Percentiles rank a stretch among this genome's conserved stretches.
Evolutionary conservation across 2,329 filamentous ascomycete species (phyloP).

Genomic region (Colletotrichum sp.): DNA sequence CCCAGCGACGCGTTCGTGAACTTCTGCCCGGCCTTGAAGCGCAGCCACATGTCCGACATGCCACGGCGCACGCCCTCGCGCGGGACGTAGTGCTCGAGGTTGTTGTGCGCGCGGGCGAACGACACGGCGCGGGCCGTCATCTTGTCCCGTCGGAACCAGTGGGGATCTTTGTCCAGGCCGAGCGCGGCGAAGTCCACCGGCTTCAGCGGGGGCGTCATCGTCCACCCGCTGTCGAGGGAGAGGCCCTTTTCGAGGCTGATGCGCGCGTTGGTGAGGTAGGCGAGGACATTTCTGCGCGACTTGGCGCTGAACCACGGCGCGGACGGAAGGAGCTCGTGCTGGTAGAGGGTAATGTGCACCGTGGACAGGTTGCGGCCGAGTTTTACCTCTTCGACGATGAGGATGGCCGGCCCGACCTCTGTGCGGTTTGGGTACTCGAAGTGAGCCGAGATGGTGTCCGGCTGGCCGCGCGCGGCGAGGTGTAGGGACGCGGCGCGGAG

Average conservation of each 20-base stretch:
- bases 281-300: constrained; percentile 35
- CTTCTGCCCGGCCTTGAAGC: constrained; percentile 60
- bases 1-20: constrained; percentile 71
- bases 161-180: constrained; percentile 25
- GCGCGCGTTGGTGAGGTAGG: constrained; percentile 44
- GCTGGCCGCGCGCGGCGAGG: constrained; percentile 35
- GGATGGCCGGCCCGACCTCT: constrained; percentile 37
- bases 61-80: constrained; percentile 11
- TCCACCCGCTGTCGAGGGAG: constrained; percentile 12
- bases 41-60: constrained; percentile 68
- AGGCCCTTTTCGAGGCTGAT: constrained; percentile 36
- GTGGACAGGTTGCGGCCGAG: constrained; percentile 45
- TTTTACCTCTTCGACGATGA: constrained; percentile 46
- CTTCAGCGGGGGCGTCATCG: constrained; percentile 19
- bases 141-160: constrained; percentile 28
- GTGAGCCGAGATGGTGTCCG: constrained; percentile 42
- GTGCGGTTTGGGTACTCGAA: constrained; percentile 48
- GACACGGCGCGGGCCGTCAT: background rate
- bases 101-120: constrained; percentile 29
- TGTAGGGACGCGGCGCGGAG: constrained; percentile 39
- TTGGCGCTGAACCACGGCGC: constrained; percentile 39
- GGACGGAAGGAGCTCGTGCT: constrained; percentile 35
- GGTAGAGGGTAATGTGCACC: constrained; percentile 46
- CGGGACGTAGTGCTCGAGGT: constrained; percentile 26
- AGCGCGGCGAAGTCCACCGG: constrained; percentile 30